Evolutionary conservation across 768 basidiomycete genomes (phyloP).

Genomic region (Naganishia antarctica): DNA sequence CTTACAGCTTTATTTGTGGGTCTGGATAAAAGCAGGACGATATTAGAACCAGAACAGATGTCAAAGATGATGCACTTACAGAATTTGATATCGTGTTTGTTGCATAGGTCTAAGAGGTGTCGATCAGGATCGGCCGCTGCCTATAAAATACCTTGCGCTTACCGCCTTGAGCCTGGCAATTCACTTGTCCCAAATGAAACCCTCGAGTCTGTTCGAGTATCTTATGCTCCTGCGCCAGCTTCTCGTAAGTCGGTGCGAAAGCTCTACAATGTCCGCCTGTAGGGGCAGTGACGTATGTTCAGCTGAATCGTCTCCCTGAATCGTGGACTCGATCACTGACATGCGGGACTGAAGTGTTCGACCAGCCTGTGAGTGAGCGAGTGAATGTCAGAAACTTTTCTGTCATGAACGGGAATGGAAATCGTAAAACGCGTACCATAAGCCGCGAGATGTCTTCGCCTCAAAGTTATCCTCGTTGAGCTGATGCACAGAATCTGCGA

Average conservation of each 20-base stretch:
- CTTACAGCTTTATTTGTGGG: slow-evolving; percentile 69
- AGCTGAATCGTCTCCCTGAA: not conserved
- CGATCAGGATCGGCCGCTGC: not conserved
- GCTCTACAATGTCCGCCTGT: slow-evolving; percentile 61
- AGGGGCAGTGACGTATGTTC: not conserved
- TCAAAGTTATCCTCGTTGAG: slow-evolving; percentile 48
- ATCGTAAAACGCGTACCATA: slow-evolving; percentile 42
- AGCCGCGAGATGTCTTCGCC: slow-evolving; percentile 36
- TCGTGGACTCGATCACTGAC: slow-evolving; percentile 44
- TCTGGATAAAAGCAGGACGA: slow-evolving; percentile 42
- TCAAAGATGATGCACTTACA: slow-evolving; percentile 49
- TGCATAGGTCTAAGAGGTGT: slow-evolving; percentile 65
- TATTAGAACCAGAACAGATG: not conserved
- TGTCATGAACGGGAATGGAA: not conserved
- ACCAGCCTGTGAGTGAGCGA: slow-evolving; percentile 56
- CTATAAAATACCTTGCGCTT: slow-evolving; percentile 42
- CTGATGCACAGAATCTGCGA: slow-evolving; percentile 32
- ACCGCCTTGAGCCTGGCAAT: slow-evolving; percentile 75
- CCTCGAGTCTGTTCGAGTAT: slow-evolving; percentile 52
- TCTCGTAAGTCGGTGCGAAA: slow-evolving; percentile 78
- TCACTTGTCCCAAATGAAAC: slow-evolving; percentile 71
- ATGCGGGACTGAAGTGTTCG: slow-evolving; percentile 83
- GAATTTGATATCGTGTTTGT: slow-evolving; percentile 60
- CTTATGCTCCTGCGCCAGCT: slow-evolving; percentile 54
- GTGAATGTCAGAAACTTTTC: not conserved